Base-by-base conservation (phyloP, 768 basidiomycete species). In the Leccinellum luteum region DNA sequence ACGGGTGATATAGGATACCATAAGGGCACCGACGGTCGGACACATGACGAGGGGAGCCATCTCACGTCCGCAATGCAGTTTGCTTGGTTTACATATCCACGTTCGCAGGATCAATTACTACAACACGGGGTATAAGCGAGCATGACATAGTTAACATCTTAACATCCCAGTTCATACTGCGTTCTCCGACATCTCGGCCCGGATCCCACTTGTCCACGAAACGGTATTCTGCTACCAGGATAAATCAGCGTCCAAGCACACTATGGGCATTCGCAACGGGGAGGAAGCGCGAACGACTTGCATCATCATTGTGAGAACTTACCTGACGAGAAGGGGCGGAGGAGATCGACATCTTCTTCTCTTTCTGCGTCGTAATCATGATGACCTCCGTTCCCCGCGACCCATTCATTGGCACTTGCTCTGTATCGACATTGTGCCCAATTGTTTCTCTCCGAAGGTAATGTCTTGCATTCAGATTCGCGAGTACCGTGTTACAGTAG, bases 401-500 rank as follows among this genome's bases (percentile, higher is more conserved):
- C 6, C 27, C 27, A n/a, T n/a, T 4, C 23, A n/a, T 5, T 12
- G 19, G n/a, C 43, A 12, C 27, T 9, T 48, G 47, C 47, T 48
- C 47, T 27, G 27, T 27, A 13, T 48, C 25, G 47, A 28, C 7
- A 27, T 27, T 8, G 2, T 27, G 47, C 17, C 25, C 5, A 5
- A 17, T 17, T 13, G 17, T 3, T 38, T 34, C 52, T 27, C 31
- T 56, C 1, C 55, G 55, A 12, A 63, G 8, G 10, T 65, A 63
- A 0, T 5, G 4, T 47, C 64, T 57, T 0, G 32, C 55, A 3
- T 65, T 63, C 50, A 66, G 21, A 50, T 63, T 57, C 27, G 61
- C 61, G 9, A 66, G 64, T 10, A 66, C 14, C 1, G 60, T 56
- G 41, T 65, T 66, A n/a, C 47, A 54, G 34, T 66, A 66, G 13